phyloP scores from a whole-genome alignment of 345 rosid species.

The Camelina hispida region DNA sequence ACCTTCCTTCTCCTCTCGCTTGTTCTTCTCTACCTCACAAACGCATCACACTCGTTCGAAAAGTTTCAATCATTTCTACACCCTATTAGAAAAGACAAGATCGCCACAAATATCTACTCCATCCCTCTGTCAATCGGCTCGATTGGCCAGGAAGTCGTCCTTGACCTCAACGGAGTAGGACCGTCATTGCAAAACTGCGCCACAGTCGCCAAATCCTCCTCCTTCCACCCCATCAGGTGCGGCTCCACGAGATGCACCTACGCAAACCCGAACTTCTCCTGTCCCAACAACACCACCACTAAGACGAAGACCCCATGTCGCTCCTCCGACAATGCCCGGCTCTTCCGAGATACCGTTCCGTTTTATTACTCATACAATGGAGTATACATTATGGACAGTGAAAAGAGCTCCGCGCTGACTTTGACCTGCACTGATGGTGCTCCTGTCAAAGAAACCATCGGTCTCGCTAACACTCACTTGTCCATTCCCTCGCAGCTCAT shows the following conservation, averaged over 20 bases:
- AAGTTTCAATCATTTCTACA: conserved; percentile 20
- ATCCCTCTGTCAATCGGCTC: neutral
- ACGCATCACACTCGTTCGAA: conserved; percentile 1
- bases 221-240: conserved; percentile 27
- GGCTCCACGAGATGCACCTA: conserved; percentile 26
- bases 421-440: conserved; percentile 25
- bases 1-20: conserved; percentile 5
- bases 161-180: conserved; percentile 26
- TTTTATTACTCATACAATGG: neutral
- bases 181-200: conserved; percentile 5
- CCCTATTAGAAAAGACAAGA: neutral
- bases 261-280: conserved; percentile 10
- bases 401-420: conserved; percentile 7
- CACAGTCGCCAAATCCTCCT: conserved; percentile 4
- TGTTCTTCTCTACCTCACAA: conserved; percentile 4
- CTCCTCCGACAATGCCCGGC: neutral
- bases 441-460: conserved; percentile 23
- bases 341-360: conserved; percentile 7
- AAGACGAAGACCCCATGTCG: conserved; percentile 1
- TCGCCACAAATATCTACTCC: conserved; percentile 5
- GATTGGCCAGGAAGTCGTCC: neutral
- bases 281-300: conserved; percentile 3
- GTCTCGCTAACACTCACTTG: conserved; percentile 32
- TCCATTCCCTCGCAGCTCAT: conserved; percentile 12
- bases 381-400: neutral